Percentiles rank a stretch among this genome's conserved stretches.
Conservation (phyloP, 2,329 filamentous ascomycete genomes). For the Annulohypoxylon truncatum region DNA sequence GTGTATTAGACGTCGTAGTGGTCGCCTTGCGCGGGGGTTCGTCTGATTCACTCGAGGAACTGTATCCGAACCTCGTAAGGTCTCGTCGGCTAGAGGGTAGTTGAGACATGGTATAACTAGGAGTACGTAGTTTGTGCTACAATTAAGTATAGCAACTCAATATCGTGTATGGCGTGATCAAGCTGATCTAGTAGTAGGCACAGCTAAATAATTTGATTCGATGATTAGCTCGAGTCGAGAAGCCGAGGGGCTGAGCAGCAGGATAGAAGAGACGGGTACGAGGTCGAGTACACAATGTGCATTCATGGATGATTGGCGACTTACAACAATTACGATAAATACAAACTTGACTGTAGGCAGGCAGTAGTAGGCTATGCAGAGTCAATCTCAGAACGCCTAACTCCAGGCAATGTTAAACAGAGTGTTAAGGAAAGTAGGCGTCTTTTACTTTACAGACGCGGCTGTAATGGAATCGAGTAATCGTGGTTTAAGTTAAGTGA, state of each 20-base stretch:
- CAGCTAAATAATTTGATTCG: neutral
- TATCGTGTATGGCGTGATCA: constrained; percentile 3
- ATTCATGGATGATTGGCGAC: neutral
- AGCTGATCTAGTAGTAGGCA: neutral
- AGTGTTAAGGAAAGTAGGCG: constrained; percentile 16
- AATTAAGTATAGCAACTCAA: neutral
- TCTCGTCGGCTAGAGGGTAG: constrained; percentile 36
- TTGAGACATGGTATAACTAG: constrained; percentile 25
- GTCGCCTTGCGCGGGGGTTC: constrained; percentile 53
- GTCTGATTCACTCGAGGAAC: constrained; percentile 63
- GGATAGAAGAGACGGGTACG: neutral
- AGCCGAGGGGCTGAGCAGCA: neutral
- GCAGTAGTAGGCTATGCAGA: constrained; percentile 1
- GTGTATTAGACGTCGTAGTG: constrained; percentile 46
- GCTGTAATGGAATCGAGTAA: constrained; percentile 9
- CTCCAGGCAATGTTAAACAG: constrained; percentile 27
- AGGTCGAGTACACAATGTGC: neutral
- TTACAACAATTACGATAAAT: constrained; percentile 22
- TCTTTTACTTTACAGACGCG: constrained; percentile 20
- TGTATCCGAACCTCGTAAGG: constrained; percentile 56
- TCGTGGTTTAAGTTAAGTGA: neutral
- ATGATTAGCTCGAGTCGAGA: constrained; percentile 6
- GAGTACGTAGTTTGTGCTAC: neutral
- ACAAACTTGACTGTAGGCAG: neutral
- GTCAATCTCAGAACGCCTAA: constrained; percentile 30